A percentile compares a stretch with the other conserved stretches of the same genome.
phyloP scores from a whole-genome alignment of 2,329 filamentous ascomycete species.

The Niveomyces coronatus region DNA sequence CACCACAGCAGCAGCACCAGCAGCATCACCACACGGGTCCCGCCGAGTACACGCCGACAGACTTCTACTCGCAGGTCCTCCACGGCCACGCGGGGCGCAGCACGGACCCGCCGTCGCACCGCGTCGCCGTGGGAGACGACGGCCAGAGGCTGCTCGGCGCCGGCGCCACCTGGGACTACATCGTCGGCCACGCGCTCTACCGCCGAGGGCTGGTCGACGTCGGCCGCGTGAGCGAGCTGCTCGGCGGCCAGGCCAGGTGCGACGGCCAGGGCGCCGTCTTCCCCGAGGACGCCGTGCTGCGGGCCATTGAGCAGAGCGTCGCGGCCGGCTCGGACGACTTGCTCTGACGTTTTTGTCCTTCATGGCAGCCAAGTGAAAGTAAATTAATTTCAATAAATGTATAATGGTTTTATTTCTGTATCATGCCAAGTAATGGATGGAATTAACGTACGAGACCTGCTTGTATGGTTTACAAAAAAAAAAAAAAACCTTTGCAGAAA shows the following conservation, averaged over 20 bases:
- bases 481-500: not conserved
- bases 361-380: not conserved
- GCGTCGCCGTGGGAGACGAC: constrained; percentile 54
- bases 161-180: constrained; percentile 80
- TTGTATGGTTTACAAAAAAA: not conserved
- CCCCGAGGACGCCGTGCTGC: constrained; percentile 60
- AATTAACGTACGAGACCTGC: no score
- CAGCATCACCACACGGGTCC: constrained; percentile 49
- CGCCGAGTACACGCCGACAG: constrained; percentile 59
- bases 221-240: constrained; percentile 64
- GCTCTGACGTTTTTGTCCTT: constrained; percentile 23
- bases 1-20: constrained; percentile 24
- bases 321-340: constrained; percentile 71
- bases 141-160: constrained; percentile 64
- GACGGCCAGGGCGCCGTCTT: constrained; percentile 87
- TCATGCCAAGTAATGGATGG: no score
- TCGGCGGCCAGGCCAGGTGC: constrained; percentile 67
- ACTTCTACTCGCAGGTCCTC: constrained; percentile 57
- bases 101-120: constrained; percentile 55
- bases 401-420: not conserved
- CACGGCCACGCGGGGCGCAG: constrained; percentile 49
- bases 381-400: not conserved
- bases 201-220: constrained; percentile 72
- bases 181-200: constrained; percentile 70
- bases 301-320: constrained; percentile 70